phyloP scores from a whole-genome alignment of 805 yeast species.

The fission yeast (Schizosaccharomyces pombe) region DNA sequence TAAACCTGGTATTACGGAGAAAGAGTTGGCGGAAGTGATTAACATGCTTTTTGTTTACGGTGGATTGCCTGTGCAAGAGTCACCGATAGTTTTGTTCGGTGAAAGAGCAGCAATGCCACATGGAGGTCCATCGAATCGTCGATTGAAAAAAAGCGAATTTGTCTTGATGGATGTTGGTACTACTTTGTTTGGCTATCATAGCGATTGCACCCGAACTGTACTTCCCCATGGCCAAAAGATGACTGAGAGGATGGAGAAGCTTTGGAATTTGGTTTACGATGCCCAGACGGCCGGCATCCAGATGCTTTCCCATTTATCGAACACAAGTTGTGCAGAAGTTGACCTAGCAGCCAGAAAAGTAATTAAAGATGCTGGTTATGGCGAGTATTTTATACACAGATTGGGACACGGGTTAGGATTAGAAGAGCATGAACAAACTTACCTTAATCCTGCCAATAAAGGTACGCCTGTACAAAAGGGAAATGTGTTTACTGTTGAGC shows the following conservation, averaged over 20 bases:
- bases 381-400: conserved; percentile 1
- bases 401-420: conserved; percentile 2
- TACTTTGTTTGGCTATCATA: not conserved
- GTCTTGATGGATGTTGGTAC: not conserved
- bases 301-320: not conserved
- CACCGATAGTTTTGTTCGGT: not conserved
- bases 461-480: not conserved
- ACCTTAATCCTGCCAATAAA: not conserved
- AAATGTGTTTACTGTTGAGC: conserved; percentile 1
- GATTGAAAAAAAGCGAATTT: not conserved
- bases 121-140: not conserved
- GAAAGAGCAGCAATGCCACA: conserved; percentile 2
- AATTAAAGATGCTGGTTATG: not conserved
- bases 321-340: not conserved
- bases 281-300: not conserved
- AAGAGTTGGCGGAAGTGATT: not conserved
- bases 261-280: not conserved
- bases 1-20: not conserved
- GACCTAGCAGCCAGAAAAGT: not conserved
- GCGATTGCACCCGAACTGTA: not conserved
- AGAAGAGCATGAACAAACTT: not conserved
- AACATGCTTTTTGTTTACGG: not conserved
- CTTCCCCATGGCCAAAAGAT: not conserved
- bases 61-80: not conserved
- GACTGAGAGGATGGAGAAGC: not conserved